phyloP scores from a whole-genome alignment of 164 flowering plant genomes.

The Amborella trichopoda region DNA sequence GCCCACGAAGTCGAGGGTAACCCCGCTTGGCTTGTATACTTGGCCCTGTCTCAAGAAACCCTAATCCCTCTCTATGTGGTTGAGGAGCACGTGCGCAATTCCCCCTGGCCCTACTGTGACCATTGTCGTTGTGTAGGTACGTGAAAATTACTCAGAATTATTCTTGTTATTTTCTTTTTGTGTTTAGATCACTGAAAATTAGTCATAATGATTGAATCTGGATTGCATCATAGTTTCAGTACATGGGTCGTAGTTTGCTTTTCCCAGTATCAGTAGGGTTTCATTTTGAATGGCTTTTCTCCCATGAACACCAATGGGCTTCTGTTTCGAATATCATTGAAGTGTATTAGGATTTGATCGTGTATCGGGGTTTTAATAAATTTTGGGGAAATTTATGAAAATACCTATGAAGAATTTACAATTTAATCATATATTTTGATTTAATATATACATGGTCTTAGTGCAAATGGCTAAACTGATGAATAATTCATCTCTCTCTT shows the following conservation, averaged over 20 bases:
- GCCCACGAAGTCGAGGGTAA: slow-evolving; percentile 35
- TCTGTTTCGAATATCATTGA: neutral
- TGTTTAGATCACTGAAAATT: neutral
- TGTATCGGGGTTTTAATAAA: neutral
- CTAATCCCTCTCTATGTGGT: slow-evolving; percentile 62
- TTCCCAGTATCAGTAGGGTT: too few relatives aligned
- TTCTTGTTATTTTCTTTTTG: neutral
- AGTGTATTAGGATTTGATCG: neutral
- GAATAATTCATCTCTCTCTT: neutral
- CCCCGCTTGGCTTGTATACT: slow-evolving; percentile 58
- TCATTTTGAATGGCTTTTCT: neutral
- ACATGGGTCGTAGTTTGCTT: too few relatives aligned
- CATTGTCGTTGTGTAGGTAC: slow-evolving; percentile 66
- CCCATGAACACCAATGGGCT: neutral
- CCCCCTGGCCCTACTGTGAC: slow-evolving; percentile 51
- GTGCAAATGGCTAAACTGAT: neutral
- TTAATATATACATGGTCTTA: neutral
- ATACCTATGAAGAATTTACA: neutral
- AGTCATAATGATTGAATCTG: neutral
- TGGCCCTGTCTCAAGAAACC: slow-evolving; percentile 30
- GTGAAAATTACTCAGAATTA: neutral
- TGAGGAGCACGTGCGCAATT: slow-evolving; percentile 44
- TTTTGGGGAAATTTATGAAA: neutral
- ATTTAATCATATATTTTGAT: too few relatives aligned
- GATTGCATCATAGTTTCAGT: neutral